Conservation (phyloP, 768 basidiomycete species). For the Rhodotorula taiwanensis region DNA sequence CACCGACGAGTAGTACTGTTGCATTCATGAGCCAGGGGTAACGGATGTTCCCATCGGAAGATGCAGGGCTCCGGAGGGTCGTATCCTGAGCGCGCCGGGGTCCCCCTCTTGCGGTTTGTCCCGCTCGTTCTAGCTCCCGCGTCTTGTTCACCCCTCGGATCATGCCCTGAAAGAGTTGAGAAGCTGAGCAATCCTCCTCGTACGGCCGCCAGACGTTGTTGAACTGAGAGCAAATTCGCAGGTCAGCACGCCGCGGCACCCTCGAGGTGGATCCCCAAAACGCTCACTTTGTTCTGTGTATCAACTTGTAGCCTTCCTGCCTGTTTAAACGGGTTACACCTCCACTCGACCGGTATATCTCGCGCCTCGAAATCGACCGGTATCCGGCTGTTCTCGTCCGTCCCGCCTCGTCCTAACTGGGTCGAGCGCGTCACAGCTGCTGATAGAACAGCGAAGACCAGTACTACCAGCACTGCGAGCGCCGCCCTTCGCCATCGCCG, state of each 20-base stretch:
- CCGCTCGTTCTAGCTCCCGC: constrained; percentile 1
- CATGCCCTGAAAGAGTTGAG: constrained; percentile 1
- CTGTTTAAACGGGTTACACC: constrained; percentile 36
- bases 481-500: too few species aligned
- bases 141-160: constrained; percentile 21
- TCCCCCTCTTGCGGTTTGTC: background rate
- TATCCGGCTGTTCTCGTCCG: too few species aligned
- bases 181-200: constrained; percentile 29
- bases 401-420: too few species aligned
- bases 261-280: background rate
- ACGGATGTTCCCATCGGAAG: too few species aligned
- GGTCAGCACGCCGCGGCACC: too few species aligned
- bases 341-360: constrained; percentile 27
- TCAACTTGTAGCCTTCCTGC: constrained; percentile 21
- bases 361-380: constrained; percentile 28
- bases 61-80: too few species aligned
- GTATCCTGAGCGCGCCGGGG: constrained; percentile 11
- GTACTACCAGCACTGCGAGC: too few species aligned
- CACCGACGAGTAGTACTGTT: constrained; percentile 29
- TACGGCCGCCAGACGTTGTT: constrained; percentile 32
- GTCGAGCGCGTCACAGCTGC: too few species aligned
- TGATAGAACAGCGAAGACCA: too few species aligned
- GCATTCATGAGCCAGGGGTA: constrained; percentile 30
- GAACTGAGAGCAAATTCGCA: background rate
- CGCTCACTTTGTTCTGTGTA: constrained; percentile 11